These are phyloP conservation scores for Hirsutella rhossiliensis DNA, from an alignment of 2,329 filamentous ascomycete genomes.

Conservation along the genomic window DNA sequence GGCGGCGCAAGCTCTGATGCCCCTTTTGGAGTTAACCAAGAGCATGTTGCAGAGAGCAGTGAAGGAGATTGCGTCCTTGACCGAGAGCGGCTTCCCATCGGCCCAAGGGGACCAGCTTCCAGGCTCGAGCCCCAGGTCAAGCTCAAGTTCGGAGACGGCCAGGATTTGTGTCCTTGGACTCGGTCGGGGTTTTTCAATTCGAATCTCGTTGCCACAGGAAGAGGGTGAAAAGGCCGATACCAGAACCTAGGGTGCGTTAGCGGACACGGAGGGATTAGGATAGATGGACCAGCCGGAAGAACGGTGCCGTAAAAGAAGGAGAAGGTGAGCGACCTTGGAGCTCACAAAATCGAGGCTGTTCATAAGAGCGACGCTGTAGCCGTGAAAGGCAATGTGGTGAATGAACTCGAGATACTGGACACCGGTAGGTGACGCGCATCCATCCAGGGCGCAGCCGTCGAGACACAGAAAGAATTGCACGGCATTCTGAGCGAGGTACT, in stretches of 20 bases:
- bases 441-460: constrained; percentile 35
- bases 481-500: constrained; percentile 40
- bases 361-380: constrained; percentile 50
- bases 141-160: neutral
- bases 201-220: neutral
- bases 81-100: constrained; percentile 2
- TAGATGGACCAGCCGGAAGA: too few species aligned
- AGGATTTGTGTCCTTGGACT: neutral
- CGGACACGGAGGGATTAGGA: neutral
- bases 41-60: constrained; percentile 7
- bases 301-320: too few species aligned
- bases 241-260: neutral
- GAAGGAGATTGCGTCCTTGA: constrained; percentile 9
- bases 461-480: constrained; percentile 60
- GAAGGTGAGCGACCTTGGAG: constrained; percentile 35
- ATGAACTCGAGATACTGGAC: constrained; percentile 19
- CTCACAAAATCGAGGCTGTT: constrained; percentile 52
- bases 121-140: neutral
- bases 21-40: neutral
- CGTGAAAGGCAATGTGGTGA: constrained; percentile 38
- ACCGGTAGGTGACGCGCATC: constrained; percentile 16
- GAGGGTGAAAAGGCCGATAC: neutral
- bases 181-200: neutral
- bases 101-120: constrained; percentile 7
- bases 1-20: constrained; percentile 4